Conservation (phyloP, 1,284 basidiomycete species). For the Pulchroboletus neoregius region DNA sequence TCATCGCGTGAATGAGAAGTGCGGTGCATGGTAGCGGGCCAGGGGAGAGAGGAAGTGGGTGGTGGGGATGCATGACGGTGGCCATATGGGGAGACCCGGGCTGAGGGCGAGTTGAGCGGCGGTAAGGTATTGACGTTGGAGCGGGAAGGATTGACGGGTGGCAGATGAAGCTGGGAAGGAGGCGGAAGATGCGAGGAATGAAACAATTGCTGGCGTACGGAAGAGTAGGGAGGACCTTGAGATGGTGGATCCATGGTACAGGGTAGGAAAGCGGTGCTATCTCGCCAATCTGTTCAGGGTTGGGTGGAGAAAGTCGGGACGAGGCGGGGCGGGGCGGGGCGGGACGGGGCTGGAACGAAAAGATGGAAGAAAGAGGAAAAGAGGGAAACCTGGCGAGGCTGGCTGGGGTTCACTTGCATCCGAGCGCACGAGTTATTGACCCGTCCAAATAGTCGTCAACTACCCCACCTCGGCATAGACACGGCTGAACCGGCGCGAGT, state of each 20-base stretch:
- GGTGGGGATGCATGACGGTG: conserved; percentile 30
- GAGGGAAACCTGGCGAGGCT: too few relatives aligned
- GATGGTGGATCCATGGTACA: conserved; percentile 22
- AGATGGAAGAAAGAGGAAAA: not conserved
- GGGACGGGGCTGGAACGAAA: conserved; percentile 3
- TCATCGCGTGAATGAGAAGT: conserved; percentile 41
- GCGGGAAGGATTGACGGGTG: conserved; percentile 34
- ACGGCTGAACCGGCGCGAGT: too few relatives aligned
- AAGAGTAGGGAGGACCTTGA: conserved; percentile 24
- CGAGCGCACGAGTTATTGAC: too few relatives aligned
- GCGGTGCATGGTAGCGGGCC: conserved; percentile 27
- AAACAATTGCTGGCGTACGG: conserved; percentile 32
- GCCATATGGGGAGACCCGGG: conserved; percentile 23
- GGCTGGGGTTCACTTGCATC: too few relatives aligned
- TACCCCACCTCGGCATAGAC: too few relatives aligned
- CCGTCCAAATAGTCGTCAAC: too few relatives aligned
- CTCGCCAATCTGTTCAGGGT: not conserved
- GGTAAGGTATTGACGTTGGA: conserved; percentile 38
- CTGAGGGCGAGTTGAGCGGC: conserved; percentile 31
- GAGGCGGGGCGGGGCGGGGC: conserved; percentile 4
- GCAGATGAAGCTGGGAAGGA: conserved; percentile 43
- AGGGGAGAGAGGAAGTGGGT: conserved; percentile 21
- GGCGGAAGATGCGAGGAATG: conserved; percentile 44
- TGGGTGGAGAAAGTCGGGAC: not conserved
- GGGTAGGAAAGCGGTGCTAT: too few relatives aligned